Evolutionary conservation across 257 asterid genomes (phyloP), one percentile per base, ranked within the genome.

Genomic region (Lycium barbarum): DNA sequence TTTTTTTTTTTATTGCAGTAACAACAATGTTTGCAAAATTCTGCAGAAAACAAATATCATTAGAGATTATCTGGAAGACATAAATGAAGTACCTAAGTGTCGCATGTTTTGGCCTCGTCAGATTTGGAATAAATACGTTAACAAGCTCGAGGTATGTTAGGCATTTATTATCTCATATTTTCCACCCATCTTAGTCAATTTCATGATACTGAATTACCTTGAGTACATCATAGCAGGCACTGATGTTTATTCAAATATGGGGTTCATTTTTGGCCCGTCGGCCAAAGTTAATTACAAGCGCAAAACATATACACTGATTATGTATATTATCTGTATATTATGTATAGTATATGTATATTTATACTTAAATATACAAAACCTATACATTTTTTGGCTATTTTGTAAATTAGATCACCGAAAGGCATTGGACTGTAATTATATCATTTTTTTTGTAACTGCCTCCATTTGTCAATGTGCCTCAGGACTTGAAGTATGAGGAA

Each of bases 31-130:
- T 51, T 53, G 63, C 47, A 14, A 76, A 72, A 45, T 66, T 80
- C 72, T 87, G 86, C 93, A 97, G 99, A 97, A 97, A 91, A 91
- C 96, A 84, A 94, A 97, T 85, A 97, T 97, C 84, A 95, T 92
- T 86, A 94, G 98, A 88, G 99, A 97, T 87, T 97, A 97, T 86
- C 91, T 97, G 84, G 99, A 97, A 91, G 98, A 97, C 89, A 95
- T 97, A 79, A 94, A 95, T 65, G 98, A 97, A 94, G 91, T 94
- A 86, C 99, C 99, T 49, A 94, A 93, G 88, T 91, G 98, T 51
- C 98, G 98, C 6, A 94, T 95, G 99, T 95, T 97, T 88, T 97
- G 99, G 99, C 98, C 99, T 84, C 95, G 94, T 58, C 88, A 97
- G 84, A 95, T 97, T 62, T 97, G 98, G 98, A 90, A 94, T 87